Conservation (phyloP, 345 rosid species). For the Eucalyptus cloeziana region DNA sequence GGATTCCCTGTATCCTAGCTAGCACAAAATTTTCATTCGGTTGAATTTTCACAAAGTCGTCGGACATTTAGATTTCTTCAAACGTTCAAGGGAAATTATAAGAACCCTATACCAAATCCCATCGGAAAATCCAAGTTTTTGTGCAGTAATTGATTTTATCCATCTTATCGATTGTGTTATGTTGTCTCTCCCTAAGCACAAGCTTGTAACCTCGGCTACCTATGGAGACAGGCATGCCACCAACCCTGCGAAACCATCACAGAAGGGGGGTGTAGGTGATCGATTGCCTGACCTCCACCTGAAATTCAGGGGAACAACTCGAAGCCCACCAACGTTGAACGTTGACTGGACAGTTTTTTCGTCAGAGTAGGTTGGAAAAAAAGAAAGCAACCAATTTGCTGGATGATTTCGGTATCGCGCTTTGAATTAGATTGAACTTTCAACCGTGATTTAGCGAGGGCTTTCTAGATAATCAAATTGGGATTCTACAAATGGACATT, state of each 20-base stretch:
- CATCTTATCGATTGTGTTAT: background rate
- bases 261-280: background rate
- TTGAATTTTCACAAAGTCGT: background rate
- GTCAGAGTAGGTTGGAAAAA: too few relatives aligned
- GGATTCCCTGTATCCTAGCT: background rate
- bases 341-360: background rate
- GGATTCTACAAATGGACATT: too few relatives aligned
- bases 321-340: background rate
- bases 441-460: background rate
- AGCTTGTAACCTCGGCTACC: background rate
- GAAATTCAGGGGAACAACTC: background rate
- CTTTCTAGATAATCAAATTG: too few relatives aligned
- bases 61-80: too few relatives aligned
- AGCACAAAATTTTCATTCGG: background rate
- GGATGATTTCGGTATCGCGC: background rate
- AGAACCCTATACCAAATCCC: background rate
- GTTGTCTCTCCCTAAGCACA: background rate
- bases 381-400: too few relatives aligned
- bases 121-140: background rate
- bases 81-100: background rate
- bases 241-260: background rate
- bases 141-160: background rate
- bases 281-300: background rate
- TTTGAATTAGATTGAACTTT: too few relatives aligned
- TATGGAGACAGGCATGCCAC: too few relatives aligned